Evolutionary conservation across 2,329 filamentous ascomycete genomes (phyloP).

Genomic region (Penicillium italicum): DNA sequence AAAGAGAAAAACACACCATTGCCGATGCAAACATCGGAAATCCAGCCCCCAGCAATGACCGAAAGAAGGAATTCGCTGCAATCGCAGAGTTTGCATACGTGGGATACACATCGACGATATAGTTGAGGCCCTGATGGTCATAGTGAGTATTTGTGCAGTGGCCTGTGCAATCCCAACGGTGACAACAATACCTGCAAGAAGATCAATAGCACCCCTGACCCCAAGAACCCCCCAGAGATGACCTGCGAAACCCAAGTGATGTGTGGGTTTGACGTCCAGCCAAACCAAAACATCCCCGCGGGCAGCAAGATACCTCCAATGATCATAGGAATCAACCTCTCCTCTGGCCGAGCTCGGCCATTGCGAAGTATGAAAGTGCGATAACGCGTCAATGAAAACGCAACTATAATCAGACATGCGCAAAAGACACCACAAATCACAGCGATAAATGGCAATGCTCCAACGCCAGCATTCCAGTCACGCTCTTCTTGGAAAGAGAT

Average conservation of each 20-base stretch:
- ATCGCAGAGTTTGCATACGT: conserved; percentile 33
- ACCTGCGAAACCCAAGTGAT: conserved; percentile 41
- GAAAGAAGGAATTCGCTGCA: conserved; percentile 31
- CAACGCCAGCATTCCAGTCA: conserved; percentile 42
- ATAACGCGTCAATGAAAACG: conserved; percentile 32
- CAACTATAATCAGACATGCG: conserved; percentile 30
- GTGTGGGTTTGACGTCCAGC: conserved; percentile 42
- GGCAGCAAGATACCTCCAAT: conserved; percentile 42
- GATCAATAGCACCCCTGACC: background rate
- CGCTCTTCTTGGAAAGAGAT: conserved; percentile 42
- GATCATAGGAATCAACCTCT: conserved; percentile 46
- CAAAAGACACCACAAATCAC: conserved; percentile 45
- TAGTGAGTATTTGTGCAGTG: background rate
- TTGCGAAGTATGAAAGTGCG: conserved; percentile 16
- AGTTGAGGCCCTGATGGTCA: conserved; percentile 25
- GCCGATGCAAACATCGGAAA: conserved; percentile 30
- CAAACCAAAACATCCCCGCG: conserved; percentile 47
- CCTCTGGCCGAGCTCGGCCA: conserved; percentile 37
- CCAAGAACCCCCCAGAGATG: conserved; percentile 38
- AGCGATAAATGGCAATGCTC: conserved; percentile 46
- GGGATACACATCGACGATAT: conserved; percentile 36
- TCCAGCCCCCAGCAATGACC: conserved; percentile 27
- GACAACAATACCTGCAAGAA: background rate
- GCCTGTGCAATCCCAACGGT: too few species aligned
- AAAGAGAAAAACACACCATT: conserved; percentile 6